These are phyloP conservation scores for Botrytis paeoniae DNA, from an alignment of 2,329 filamentous ascomycete genomes.

Conservation along the genomic window DNA sequence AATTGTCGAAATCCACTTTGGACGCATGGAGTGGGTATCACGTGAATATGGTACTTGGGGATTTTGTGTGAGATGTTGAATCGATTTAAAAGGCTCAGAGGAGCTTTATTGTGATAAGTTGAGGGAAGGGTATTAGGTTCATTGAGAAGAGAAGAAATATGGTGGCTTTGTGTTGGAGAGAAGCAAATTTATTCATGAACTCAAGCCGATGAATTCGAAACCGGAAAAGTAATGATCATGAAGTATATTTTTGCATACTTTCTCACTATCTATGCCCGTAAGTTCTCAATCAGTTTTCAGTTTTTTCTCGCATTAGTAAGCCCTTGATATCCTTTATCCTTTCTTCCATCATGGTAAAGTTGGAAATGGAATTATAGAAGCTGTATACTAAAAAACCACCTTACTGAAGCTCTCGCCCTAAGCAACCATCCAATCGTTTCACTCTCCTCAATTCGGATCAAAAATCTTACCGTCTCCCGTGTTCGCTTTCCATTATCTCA, in stretches of 20 bases:
- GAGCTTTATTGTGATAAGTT: neutral
- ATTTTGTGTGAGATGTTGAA: neutral
- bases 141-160: neutral
- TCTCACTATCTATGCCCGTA: neutral
- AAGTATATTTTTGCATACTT: neutral
- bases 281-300: neutral
- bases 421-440: neutral
- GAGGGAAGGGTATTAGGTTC: neutral
- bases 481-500: neutral
- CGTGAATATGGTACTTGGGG: neutral
- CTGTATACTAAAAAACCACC: neutral
- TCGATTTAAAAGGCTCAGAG: neutral
- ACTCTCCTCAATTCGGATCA: too few species aligned
- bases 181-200: neutral
- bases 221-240: neutral
- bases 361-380: neutral
- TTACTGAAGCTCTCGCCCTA: neutral
- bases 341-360: neutral
- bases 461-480: neutral
- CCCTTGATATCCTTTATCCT: neutral
- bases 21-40: neutral
- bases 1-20: neutral
- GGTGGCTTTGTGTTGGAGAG: neutral
- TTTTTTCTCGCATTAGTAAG: neutral
- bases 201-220: neutral